Evolutionary conservation across 2,329 filamentous ascomycete species (phyloP), one percentile per base, ranked within the genome.

Genomic region (Endothia cerciana): DNA sequence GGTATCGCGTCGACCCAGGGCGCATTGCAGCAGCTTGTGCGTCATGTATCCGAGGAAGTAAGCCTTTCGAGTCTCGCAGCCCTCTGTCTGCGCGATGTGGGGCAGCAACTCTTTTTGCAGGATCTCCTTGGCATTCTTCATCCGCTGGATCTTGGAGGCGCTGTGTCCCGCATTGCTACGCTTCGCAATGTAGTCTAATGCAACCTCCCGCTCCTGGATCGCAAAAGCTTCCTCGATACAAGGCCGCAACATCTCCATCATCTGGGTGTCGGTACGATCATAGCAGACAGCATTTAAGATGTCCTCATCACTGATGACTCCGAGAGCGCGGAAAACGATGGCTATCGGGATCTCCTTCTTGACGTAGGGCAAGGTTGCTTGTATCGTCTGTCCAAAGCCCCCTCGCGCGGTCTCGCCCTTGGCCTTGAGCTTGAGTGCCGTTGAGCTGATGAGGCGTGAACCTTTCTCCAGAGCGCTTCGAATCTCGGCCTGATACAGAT

Each of bases 21-120:
- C 92, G 76, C 94, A 97, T 78, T 97, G 94, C 30, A 98, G 84
- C 72, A 99, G 86, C 76, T 95, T 91, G 79, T 99, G 94, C 57
- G 98, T 92, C 94, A 99, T 99, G 80, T 99, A 99, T 28, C 96
- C 95, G 59, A 99, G 83, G 85, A 98, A 99, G 80, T 97, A 99
- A 2, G 96, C 95, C 77, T 99, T 99, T 66, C 93, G 85, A 1
- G 94, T 98, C 77, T 98, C 94, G 72, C 93, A 96, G 36, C 95
- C 95, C 78, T 97, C 93, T 68, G 87, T 89, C 77, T 99, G 95
- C 0, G 94, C 97, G 68, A 99, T 98, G 74, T 99, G 95, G 30
- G 95, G 96, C 57, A 99, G 81, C 70, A 97, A 91, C 78, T 99
- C 96, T 81, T 97, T 98, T 77, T 97, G 94, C 78, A 99, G 88